These are phyloP conservation scores for Calendula officinalis DNA, from an alignment of 129 eudicot genomes.

Conservation along the genomic window DNA sequence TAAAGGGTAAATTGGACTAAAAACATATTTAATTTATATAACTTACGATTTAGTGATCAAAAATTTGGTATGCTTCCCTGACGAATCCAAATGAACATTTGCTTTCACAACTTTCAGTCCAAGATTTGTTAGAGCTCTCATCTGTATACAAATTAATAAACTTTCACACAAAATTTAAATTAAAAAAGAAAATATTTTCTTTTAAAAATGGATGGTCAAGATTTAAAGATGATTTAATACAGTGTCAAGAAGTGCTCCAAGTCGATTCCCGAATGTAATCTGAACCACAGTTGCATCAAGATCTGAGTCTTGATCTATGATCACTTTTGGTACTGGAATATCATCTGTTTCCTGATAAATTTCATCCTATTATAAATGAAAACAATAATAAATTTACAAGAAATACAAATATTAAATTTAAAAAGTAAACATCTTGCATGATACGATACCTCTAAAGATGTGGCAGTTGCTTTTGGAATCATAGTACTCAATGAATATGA, in stretches of 20 bases:
- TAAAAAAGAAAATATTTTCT: too few species aligned
- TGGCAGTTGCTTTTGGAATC: conserved; percentile 59
- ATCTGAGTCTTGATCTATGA: conserved; percentile 83
- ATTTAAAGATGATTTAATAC: conserved; percentile 35
- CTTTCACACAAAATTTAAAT: conserved; percentile 20
- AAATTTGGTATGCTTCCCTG: conserved; percentile 90
- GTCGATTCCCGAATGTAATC: conserved; percentile 89
- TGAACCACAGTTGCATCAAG: conserved; percentile 79
- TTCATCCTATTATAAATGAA: conserved; percentile 43
- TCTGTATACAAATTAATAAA: conserved; percentile 58
- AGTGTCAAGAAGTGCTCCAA: conserved; percentile 95
- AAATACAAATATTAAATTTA: not conserved
- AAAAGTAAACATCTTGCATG: not conserved
- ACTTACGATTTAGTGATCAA: conserved; percentile 80
- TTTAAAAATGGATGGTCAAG: not conserved
- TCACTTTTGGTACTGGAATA: conserved; percentile 77
- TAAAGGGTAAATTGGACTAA: too few species aligned
- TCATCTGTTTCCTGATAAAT: conserved; percentile 50
- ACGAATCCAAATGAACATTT: conserved; percentile 83
- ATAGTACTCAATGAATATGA: conserved; percentile 34
- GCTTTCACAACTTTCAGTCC: conserved; percentile 96
- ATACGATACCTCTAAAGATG: conserved; percentile 89
- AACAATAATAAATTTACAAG: not conserved
- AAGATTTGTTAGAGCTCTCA: conserved; percentile 78
- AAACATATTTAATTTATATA: not conserved